Evolutionary conservation across 2,329 filamentous ascomycete genomes (phyloP), one percentile per base, ranked within the genome.

Genomic region (Chaetomiaceae sp.): DNA sequence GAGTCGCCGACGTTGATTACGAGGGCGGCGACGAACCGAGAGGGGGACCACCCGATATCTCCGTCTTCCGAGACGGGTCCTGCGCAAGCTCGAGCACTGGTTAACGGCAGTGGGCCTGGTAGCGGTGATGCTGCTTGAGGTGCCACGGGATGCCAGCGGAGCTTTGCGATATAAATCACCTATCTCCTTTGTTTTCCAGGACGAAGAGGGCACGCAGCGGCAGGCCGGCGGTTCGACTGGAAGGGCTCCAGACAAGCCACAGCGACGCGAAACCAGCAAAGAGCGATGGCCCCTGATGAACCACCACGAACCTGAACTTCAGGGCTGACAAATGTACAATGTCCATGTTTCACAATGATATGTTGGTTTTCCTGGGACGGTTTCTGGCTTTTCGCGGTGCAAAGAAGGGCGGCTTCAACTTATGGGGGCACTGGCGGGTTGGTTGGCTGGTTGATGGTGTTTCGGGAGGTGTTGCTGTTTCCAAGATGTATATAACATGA

Each of bases 91-190:
- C 59, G 60, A 12, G 58, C 61, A n/a, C 29, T 65, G 45, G 55
- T 64, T 5, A 68, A 68, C 47, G 66, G 66, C 50, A 55, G 59
- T 22, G 57, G 59, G 25, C 38, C 17, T 47, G 56, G 22, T 59
- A 57, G 44, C 27, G 27, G n/a, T 15, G 17, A 44, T 22, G 34
- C 22, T 14, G 20, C 19, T 4, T 33, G 19, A 14, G 23, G 17
- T 25, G 20, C 6, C 1, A 4, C 8, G 15, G 25, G 25, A 38
- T n/a, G 11, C 20, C 15, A 42, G 9, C 17, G 12, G 14, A 45
- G 27, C 25, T n/a, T n/a, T 42, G 33, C 27, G 34, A n/a, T 39
- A 1, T 25, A 19, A 12, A 22, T 33, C 31, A 31, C 9, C 19
- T 8, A 19, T 49, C 33, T 39, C n/a, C 12, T 44, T 25, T 53